Evolutionary conservation across 2,329 filamentous ascomycete genomes (phyloP).

Genomic region (Ceratocystis smalleyi): DNA sequence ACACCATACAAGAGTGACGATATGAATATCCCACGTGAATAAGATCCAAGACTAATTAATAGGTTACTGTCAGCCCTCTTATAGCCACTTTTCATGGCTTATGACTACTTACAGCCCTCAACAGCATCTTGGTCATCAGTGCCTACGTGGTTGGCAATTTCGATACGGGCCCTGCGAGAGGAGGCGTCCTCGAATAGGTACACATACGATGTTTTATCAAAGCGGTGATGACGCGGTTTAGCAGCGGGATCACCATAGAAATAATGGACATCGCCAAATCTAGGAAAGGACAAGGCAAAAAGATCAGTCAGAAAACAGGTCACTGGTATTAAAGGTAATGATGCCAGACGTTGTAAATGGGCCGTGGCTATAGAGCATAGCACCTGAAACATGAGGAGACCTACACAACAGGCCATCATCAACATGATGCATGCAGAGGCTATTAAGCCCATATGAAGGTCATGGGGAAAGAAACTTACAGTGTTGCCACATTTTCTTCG

Average conservation of each 20-base stretch:
- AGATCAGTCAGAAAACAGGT: neutral
- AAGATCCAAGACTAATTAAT: slow-evolving; percentile 47
- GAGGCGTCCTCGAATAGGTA: slow-evolving; percentile 63
- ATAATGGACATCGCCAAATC: slow-evolving; percentile 66
- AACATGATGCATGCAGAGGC: neutral
- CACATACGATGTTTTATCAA: slow-evolving; percentile 65
- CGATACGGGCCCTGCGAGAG: slow-evolving; percentile 52
- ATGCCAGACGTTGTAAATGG: neutral
- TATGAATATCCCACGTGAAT: slow-evolving; percentile 54
- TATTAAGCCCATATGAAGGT: neutral
- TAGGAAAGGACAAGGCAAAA: slow-evolving; percentile 25
- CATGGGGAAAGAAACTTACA: slow-evolving; percentile 26
- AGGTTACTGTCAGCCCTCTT: slow-evolving; percentile 53
- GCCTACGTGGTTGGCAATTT: slow-evolving; percentile 60
- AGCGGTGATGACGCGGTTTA: slow-evolving; percentile 61
- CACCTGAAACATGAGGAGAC: neutral
- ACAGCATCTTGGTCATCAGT: slow-evolving; percentile 67
- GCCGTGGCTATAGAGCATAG: neutral
- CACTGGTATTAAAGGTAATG: neutral
- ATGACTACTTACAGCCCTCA: slow-evolving; percentile 46
- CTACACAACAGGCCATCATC: slow-evolving; percentile 1
- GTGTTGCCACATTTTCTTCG: slow-evolving; percentile 36
- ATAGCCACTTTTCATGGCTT: slow-evolving; percentile 41
- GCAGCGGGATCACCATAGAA: slow-evolving; percentile 54
- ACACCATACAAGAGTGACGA: slow-evolving; percentile 57